Evolutionary conservation across 2,329 filamentous ascomycete species (phyloP), one percentile per base, ranked within the genome.

Genomic region (Pseudogymnoascus sp.): DNA sequence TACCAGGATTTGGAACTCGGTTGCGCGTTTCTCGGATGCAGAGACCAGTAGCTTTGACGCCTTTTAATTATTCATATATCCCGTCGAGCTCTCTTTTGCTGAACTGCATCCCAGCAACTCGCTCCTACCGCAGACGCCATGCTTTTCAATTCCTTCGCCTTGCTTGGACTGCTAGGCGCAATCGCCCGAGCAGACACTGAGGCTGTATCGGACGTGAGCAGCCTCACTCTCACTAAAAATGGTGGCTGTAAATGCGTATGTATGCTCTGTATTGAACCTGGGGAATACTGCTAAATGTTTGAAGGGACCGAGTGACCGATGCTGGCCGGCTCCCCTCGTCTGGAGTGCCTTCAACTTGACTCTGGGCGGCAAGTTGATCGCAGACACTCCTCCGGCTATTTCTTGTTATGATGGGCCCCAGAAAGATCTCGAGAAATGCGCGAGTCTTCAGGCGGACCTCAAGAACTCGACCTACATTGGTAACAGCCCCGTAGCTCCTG

Each of bases 401-500:
- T 67, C 72, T 14, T 76, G 74, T 61, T 75, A 75, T 59, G 65
- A 69, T 62, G 64, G 70, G 41, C 63, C 68, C 20, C 64, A 65
- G 58, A 71, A 70, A 65, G 64, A 73, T 32, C 57, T 66, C 22
- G 64, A 66, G 4, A 61, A 67, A 7, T 80, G 78, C 60, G 59
- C 65, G 35, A 61, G 60, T 18, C 64, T 73, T 32, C 50, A 65
- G 22, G 54, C 65, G 57, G 65, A 65, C 63, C 72, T 72, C 69
- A 43, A 18, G 20, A 71, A 67, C 60, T 70, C 71, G 60, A 71
- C 73, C 12, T 75, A 74, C 62, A 72, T 77, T 68, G 64, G 66
- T 12, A 63, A 63, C 32, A 67, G 76, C 62, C 74, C 74, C 18
- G 65, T 76, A 63, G 74, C 74, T 57, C 67, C 68, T 65, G 66